Evolutionary conservation across 2,329 filamentous ascomycete species (phyloP), one percentile per base, ranked within the genome.

Genomic region (Sporothrix curviconia): DNA sequence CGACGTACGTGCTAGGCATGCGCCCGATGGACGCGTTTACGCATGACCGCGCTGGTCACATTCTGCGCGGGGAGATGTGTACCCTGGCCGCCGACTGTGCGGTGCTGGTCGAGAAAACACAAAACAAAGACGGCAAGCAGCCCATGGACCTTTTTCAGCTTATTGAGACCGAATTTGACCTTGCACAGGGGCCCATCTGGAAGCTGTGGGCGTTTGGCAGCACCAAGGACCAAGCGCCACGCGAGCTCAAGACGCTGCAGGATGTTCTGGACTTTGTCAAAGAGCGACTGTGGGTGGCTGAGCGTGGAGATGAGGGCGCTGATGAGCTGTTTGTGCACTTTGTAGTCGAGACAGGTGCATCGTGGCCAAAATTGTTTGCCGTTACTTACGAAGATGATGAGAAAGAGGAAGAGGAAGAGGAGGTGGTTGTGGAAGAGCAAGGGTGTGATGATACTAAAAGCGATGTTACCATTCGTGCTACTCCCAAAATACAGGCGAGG

Each of bases 291-390:
- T 0, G 2, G 14, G 19, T 25, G 4, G 7, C 12, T 40, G 37
- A 40, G 7, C n/a, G 15, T 6, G 32, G 11, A 19, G n/a, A 3
- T 7, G 14, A 6, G 14, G 24, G 25, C 34, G 4, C 12, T 12
- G 14, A 24, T 4, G 25, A 7, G 14, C 12, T 42, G 39, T 7
- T 54, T 6, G 19, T 36, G 37, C 28, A 36, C 28, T 17, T 54
- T 42, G 51, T 54, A 3, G 51, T 54, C 11, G 51, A 43, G 25
- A 8, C 24, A 7, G 17, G 28, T n/a, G 39, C 14, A 4, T 14
- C 39, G 7, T 44, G 51, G 51, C 51, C 51, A 2, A 54, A 54
- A 14, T 19, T 54, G 28, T 54, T 54, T 54, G 17, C 14, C 14
- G 30, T 54, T 25, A 34, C 39, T 6, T 32, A 36, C 11, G 24